phyloP scores from a whole-genome alignment of 164 flowering plant genomes.

The Magnolia kwangsiensis region DNA sequence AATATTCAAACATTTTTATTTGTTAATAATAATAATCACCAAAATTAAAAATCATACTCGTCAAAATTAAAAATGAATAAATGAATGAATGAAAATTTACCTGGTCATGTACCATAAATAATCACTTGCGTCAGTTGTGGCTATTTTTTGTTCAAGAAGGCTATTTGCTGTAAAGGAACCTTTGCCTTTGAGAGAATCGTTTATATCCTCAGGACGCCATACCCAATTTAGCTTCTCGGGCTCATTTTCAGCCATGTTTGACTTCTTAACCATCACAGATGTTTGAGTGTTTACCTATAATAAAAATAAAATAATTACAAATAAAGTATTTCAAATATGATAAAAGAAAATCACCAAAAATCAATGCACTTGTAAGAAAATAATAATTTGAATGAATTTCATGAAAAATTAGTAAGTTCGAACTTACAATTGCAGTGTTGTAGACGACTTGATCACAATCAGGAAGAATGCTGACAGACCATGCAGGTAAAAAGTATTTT shows the following conservation, averaged over 20 bases:
- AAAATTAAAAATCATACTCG: no score
- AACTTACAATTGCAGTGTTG: conserved; percentile 64
- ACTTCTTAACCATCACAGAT: conserved; percentile 35
- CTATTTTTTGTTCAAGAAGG: conserved; percentile 58
- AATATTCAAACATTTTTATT: no score
- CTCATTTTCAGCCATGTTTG: conserved; percentile 27
- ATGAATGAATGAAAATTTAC: conserved; percentile 17
- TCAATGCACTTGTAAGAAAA: not conserved
- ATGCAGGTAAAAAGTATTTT: conserved; percentile 47
- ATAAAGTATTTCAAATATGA: not conserved
- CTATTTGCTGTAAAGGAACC: not conserved
- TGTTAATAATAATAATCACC: no score
- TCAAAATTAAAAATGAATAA: no score
- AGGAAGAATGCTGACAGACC: conserved; percentile 68
- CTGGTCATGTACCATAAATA: conserved; percentile 80
- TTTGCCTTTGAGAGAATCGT: conserved; percentile 20
- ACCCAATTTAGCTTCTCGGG: conserved; percentile 6
- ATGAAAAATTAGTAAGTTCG: not conserved
- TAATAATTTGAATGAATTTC: not conserved
- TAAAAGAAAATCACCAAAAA: no score
- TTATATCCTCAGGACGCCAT: conserved; percentile 38
- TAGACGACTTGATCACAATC: conserved; percentile 47
- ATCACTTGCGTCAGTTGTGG: conserved; percentile 46
- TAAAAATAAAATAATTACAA: not conserved
- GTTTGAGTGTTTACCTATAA: conserved; percentile 39